Evolutionary conservation across 192 early-diverging fungal genomes (phyloP), one percentile per base, ranked within the genome.

Genomic region (Spinellus fusiger): DNA sequence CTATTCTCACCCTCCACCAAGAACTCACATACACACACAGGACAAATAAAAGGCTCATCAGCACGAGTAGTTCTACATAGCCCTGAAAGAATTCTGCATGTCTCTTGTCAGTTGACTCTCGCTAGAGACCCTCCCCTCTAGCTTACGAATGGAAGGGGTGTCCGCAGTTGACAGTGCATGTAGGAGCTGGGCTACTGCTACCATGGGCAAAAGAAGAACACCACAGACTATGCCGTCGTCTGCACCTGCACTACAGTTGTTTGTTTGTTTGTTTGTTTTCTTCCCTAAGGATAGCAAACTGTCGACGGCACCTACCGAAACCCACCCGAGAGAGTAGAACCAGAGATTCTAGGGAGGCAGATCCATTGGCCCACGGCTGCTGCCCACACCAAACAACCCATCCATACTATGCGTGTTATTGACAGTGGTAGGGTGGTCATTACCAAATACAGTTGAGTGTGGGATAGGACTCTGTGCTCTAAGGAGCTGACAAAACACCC

Each of bases 201-300:
- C 74, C n/a, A 81, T 71, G 1, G 80, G 79, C n/a, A 80, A 52
- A 15, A 84, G 47, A 27, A 81, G 49, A 10, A 72, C 70, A 29
- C 77, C 77, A 44, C 77, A 84, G 16, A 84, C 66, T 27, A 78
- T 61, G 50, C 82, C 82, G 63, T 81, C 80, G 49, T 84, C 82
- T 9, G 76, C 82, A 35, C 75, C 76, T 33, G 57, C 66, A 63
- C 82, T 84, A 49, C n/a, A n/a, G n/a, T n/a, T n/a, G n/a, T n/a
- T n/a, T n/a, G n/a, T n/a, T n/a, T n/a, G n/a, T n/a, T n/a, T n/a
- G n/a, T n/a, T n/a, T n/a, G n/a, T n/a, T n/a, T n/a, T n/a, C n/a
- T n/a, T 16, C 0, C 28, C 5, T 8, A 28, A 5, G 28, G 28
- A 50, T 22, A 44, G 8, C 20, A 20, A 40, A 40, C n/a, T n/a